Conservation (phyloP, 2,329 filamentous ascomycete genomes). For the Cladosporium halotolerans region DNA sequence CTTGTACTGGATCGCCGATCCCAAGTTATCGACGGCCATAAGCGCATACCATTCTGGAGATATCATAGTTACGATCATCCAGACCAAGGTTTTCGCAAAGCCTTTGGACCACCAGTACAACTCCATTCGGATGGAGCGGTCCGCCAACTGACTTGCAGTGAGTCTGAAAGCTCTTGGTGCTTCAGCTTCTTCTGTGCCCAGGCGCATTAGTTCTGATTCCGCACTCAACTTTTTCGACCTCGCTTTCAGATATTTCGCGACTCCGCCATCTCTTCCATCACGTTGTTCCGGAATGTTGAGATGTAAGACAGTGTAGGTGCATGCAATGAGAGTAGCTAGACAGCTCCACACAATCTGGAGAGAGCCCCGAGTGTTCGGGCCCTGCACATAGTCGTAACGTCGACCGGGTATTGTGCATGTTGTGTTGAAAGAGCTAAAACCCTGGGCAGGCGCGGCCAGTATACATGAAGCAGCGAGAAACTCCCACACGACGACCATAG, state of each 20-base stretch:
- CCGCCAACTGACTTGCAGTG: background rate
- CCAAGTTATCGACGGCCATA: background rate
- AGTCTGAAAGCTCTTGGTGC: background rate
- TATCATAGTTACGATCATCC: background rate
- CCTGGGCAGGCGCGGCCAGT: background rate
- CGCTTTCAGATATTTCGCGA: background rate
- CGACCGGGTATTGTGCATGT: background rate
- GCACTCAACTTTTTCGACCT: background rate
- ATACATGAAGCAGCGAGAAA: background rate
- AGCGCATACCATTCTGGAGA: constrained; percentile 1
- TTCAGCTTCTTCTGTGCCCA: background rate
- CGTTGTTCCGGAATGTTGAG: constrained; percentile 29
- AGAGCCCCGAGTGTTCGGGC: constrained; percentile 24
- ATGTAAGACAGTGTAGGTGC: constrained; percentile 34
- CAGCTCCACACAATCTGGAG: constrained; percentile 31
- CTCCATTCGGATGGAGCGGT: background rate
- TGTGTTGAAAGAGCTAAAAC: background rate
- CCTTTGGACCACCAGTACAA: background rate
- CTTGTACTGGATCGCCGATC: background rate
- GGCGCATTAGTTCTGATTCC: background rate
- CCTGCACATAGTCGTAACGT: background rate
- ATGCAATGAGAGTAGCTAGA: constrained; percentile 30
- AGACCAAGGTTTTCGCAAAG: background rate
- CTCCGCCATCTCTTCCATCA: background rate
- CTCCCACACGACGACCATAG: too few species aligned